Evolutionary conservation across 2,329 filamentous ascomycete species (phyloP).

Genomic region (Xylariaceae sp.): DNA sequence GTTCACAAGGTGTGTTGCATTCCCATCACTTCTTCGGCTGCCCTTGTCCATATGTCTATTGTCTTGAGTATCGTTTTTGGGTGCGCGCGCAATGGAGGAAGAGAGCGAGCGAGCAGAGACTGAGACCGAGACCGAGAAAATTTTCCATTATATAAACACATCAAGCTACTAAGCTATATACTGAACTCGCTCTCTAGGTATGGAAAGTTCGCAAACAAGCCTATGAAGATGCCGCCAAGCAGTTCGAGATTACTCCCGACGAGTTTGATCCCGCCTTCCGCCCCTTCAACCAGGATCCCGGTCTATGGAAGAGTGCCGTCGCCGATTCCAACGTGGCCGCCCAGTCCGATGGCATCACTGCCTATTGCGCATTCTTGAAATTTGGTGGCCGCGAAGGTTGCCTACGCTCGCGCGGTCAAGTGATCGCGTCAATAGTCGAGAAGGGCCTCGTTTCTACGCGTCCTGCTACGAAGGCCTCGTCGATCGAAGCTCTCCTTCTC

Average conservation of each 20-base stretch:
- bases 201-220: constrained; percentile 97
- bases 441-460: constrained; percentile 86
- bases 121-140: too few relatives aligned
- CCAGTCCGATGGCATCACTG: constrained; percentile 84
- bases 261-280: constrained; percentile 81
- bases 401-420: constrained; percentile 68
- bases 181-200: constrained; percentile 43
- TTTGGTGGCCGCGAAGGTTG: constrained; percentile 78
- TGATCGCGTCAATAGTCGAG: constrained; percentile 76
- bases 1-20: constrained; percentile 63
- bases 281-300: constrained; percentile 78
- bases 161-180: not conserved
- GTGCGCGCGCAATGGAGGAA: not conserved
- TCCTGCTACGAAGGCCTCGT: constrained; percentile 80
- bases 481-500: constrained; percentile 79
- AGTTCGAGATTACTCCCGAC: constrained; percentile 77
- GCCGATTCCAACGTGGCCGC: constrained; percentile 95
- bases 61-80: too few relatives aligned
- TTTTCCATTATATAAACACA: too few relatives aligned
- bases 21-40: too few relatives aligned
- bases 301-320: constrained; percentile 87
- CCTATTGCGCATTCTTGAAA: constrained; percentile 87
- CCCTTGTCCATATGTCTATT: too few relatives aligned
- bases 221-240: constrained; percentile 87
- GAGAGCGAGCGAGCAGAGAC: not conserved